These are phyloP conservation scores for Colletotrichum filicis DNA, from an alignment of 2,329 filamentous ascomycete genomes.

Conservation along the genomic window DNA sequence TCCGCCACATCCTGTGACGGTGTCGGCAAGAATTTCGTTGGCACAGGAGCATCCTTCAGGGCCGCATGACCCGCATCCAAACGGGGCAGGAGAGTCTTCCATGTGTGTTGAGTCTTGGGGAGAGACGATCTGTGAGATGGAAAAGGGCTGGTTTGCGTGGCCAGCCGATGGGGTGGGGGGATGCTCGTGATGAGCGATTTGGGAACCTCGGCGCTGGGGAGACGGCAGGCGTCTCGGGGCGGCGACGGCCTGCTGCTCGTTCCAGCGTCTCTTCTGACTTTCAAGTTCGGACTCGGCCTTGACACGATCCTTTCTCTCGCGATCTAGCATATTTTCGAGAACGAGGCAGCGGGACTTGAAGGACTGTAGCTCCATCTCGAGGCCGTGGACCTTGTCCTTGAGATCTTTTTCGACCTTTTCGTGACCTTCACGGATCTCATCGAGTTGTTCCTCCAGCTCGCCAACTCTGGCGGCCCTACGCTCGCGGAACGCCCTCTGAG, in stretches of 20 bases:
- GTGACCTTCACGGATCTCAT: slow-evolving; percentile 67
- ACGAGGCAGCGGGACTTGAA: slow-evolving; percentile 70
- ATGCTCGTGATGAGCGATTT: slow-evolving; percentile 25
- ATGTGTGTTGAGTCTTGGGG: slow-evolving; percentile 57
- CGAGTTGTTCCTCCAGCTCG: slow-evolving; percentile 76
- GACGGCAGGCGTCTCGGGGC: slow-evolving; percentile 40
- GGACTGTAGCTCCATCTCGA: slow-evolving; percentile 75
- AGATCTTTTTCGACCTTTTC: slow-evolving; percentile 68
- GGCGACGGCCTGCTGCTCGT: slow-evolving; percentile 5
- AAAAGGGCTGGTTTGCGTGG: slow-evolving; percentile 56
- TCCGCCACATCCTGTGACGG: slow-evolving; percentile 70
- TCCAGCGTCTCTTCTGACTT: slow-evolving; percentile 38
- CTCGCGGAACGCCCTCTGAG: slow-evolving; percentile 91
- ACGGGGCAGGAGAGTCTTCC: slow-evolving; percentile 45
- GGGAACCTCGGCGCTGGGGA: slow-evolving; percentile 24
- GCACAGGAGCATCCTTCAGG: slow-evolving; percentile 66
- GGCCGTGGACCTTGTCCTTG: slow-evolving; percentile 64
- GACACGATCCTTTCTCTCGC: slow-evolving; percentile 62
- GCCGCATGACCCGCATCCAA: slow-evolving; percentile 68
- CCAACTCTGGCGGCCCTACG: slow-evolving; percentile 86
- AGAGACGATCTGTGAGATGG: slow-evolving; percentile 68
- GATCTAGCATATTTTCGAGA: slow-evolving; percentile 72
- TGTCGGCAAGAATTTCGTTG: slow-evolving; percentile 66
- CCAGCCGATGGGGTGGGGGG: slow-evolving; percentile 43
- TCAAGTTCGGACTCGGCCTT: slow-evolving; percentile 54